Evolutionary conservation across 768 basidiomycete genomes (phyloP).

Genomic region (Dentipellis sp.): DNA sequence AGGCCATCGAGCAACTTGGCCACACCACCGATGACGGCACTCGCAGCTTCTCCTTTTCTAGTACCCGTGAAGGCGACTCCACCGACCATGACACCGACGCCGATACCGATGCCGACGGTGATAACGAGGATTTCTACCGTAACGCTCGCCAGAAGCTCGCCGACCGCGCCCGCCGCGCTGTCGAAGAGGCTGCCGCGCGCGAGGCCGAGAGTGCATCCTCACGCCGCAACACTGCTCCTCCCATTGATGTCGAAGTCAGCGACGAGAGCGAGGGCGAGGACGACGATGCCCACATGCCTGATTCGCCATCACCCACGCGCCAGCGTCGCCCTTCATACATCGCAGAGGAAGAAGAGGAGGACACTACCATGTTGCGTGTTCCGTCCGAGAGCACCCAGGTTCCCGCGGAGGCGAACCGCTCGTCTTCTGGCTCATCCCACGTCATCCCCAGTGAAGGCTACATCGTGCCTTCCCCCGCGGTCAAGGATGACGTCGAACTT

Average conservation of each 20-base stretch:
- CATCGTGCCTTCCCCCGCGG: constrained; percentile 21
- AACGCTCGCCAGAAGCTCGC: constrained; percentile 58
- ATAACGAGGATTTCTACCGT: constrained; percentile 56
- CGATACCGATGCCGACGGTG: constrained; percentile 40
- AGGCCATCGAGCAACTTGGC: constrained; percentile 83
- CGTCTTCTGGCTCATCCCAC: background rate
- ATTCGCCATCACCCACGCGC: background rate
- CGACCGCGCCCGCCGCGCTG: constrained; percentile 53
- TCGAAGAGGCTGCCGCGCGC: constrained; percentile 42
- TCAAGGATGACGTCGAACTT: constrained; percentile 13
- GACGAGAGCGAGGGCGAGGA: constrained; percentile 76
- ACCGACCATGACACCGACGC: constrained; percentile 44
- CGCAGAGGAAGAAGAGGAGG: constrained; percentile 63
- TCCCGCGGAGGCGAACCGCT: background rate
- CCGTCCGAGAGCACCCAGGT: background rate
- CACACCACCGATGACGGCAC: constrained; percentile 43
- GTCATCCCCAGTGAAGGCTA: constrained; percentile 24
- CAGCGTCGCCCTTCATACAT: constrained; percentile 42
- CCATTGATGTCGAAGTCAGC: constrained; percentile 68
- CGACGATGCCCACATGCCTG: constrained; percentile 15
- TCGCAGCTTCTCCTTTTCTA: constrained; percentile 72
- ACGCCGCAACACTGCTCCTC: constrained; percentile 33
- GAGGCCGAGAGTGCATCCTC: constrained; percentile 23
- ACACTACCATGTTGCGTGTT: constrained; percentile 9
- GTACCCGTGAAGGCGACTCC: constrained; percentile 46